Percentiles rank a stretch among this genome's conserved stretches.
phyloP scores from a whole-genome alignment of 164 flowering plant genomes.

The Brasenia schreberi region DNA sequence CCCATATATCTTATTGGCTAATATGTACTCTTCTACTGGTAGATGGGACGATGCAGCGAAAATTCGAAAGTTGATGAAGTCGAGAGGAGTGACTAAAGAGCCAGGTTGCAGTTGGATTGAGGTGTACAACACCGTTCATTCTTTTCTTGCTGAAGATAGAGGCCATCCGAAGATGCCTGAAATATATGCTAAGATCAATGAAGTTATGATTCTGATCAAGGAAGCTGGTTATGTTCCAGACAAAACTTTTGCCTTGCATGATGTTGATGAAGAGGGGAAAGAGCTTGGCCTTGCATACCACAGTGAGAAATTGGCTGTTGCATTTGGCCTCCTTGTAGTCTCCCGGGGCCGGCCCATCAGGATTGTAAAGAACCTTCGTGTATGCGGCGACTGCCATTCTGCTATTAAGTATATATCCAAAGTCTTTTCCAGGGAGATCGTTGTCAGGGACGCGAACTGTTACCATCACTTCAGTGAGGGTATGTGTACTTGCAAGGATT shows the following conservation, averaged over 20 bases:
- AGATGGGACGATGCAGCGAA: slow-evolving; percentile 57
- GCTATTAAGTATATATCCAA: slow-evolving; percentile 61
- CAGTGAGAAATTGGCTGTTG: slow-evolving; percentile 79
- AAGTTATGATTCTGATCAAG: slow-evolving; percentile 47
- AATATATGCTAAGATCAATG: slow-evolving; percentile 57
- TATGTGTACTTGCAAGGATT: slow-evolving; percentile 64
- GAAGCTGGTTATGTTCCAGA: slow-evolving; percentile 75
- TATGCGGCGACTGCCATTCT: slow-evolving; percentile 85
- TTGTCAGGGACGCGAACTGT: slow-evolving; percentile 73
- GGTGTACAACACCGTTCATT: slow-evolving; percentile 45
- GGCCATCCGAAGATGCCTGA: slow-evolving; percentile 33
- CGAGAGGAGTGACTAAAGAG: slow-evolving; percentile 49
- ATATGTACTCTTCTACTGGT: slow-evolving; percentile 60
- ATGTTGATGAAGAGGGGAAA: slow-evolving; percentile 64
- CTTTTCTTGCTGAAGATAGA: slow-evolving; percentile 65
- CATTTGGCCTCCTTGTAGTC: slow-evolving; percentile 51
- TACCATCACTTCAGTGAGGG: slow-evolving; percentile 82
- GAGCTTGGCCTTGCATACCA: slow-evolving; percentile 71
- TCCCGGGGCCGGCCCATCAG: slow-evolving; percentile 52
- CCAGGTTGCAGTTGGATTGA: slow-evolving; percentile 89
- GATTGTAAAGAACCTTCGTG: slow-evolving; percentile 77
- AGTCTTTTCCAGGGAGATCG: slow-evolving; percentile 39
- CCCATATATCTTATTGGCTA: slow-evolving; percentile 60
- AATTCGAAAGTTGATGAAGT: slow-evolving; percentile 53
- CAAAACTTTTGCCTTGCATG: slow-evolving; percentile 56